Percentiles rank a stretch among this genome's conserved stretches.
phyloP scores from a whole-genome alignment of 495 filamentous ascomycete genomes.

The Pyrenopolyporus hunteri region DNA sequence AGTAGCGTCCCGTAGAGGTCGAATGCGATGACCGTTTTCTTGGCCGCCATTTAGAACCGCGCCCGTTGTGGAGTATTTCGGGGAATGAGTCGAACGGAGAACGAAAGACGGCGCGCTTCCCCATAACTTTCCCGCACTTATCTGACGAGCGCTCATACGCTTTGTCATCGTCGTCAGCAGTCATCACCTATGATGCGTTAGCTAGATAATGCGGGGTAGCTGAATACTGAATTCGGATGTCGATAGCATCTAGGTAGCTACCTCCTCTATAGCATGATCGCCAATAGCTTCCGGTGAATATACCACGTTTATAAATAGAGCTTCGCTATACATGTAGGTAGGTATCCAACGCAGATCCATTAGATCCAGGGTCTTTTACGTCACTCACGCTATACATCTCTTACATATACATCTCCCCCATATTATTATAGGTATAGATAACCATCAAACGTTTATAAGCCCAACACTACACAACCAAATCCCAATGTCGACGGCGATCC shows the following conservation, averaged over 20 bases:
- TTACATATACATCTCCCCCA: neutral
- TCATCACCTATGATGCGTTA: constrained; percentile 4
- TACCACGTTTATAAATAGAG: neutral
- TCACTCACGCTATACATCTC: constrained; percentile 1
- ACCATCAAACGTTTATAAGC: neutral
- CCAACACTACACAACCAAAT: neutral
- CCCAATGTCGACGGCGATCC: constrained; percentile 13
- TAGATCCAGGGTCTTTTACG: neutral
- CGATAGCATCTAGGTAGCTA: neutral
- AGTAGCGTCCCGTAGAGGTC: constrained; percentile 79
- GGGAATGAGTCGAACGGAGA: constrained; percentile 14
- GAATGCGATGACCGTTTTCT: constrained; percentile 66
- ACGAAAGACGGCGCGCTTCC: neutral
- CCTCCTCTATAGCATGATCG: neutral
- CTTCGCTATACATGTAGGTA: neutral
- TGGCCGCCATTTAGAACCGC: constrained; percentile 23
- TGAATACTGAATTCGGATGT: constrained; percentile 25
- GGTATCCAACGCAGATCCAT: neutral
- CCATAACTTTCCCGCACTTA: constrained; percentile 3
- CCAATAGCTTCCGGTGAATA: neutral
- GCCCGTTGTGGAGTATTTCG: neutral
- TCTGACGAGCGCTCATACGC: neutral
- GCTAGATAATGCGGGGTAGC: constrained; percentile 30
- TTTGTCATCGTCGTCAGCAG: constrained; percentile 12
- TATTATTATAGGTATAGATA: neutral